Evolutionary conservation across 306 rosid genomes (phyloP), one percentile per base, ranked within the genome.

Genomic region (Dryas octopetala): DNA sequence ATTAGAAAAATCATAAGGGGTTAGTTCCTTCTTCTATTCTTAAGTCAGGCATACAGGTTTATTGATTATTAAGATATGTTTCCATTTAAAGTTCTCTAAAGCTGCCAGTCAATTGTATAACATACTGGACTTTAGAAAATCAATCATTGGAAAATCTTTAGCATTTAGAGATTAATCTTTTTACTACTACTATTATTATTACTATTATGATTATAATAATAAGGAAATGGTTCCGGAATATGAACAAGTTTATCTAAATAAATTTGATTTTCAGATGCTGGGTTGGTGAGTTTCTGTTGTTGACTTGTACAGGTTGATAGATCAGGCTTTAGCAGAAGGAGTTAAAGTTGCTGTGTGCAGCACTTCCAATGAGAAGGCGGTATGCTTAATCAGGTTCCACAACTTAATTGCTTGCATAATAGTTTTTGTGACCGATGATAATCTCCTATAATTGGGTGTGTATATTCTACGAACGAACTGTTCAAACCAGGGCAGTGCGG

Each of bases 351-450:
- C 99, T 15, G 97, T 95, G 61, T 95, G 99, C 81, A 95, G 99
- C 83, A 92, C 99, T 80, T 95, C 99, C 44, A 95, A 95, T 79
- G 99, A 95, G 91, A 95, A 95, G 89, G 97, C 97, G 99, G 97
- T 95, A 95, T 84, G 93, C 90, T 82, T 40, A 73, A 87, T 80
- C 83, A 74, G 83, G 83, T 86, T 78, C 52, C 81, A 71, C 74
- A 82, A 63, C 16, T 71, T 67, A 78, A 48, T 73, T 83, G 70
- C 72, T 83, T 57, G 66, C 58, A 60, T 75, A 5, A 51, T 63
- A 65, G 19, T 78, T 52, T 75, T 46, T 54, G 17, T 4, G 58
- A 55, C 49, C 19, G 55, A 78, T 28, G 62, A 71, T 65, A 49
- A 3, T 52, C 46, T 17, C 14, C 52, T 48, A 5, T 55, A 38